Evolutionary conservation across 192 early-diverging fungal species (phyloP).

Genomic region (Coemansia umbellata): DNA sequence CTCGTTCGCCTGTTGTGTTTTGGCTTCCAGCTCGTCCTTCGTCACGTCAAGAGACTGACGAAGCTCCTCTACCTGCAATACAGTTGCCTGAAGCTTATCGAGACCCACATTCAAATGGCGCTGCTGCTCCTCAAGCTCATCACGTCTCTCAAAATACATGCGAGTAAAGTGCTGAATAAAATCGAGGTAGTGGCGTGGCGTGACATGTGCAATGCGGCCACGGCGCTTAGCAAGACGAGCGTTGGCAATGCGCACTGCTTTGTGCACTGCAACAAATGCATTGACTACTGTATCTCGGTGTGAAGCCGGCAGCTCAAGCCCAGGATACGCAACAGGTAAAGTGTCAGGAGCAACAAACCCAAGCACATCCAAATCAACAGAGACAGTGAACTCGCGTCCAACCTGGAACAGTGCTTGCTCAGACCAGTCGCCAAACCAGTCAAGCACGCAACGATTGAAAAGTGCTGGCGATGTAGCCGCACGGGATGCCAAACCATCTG

Average conservation of each 20-base stretch:
- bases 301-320: slow-evolving; percentile 62
- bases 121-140: slow-evolving; percentile 96
- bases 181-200: slow-evolving; percentile 98
- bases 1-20: slow-evolving; percentile 88
- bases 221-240: slow-evolving; percentile 74
- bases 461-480: slow-evolving; percentile 98
- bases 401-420: slow-evolving; percentile 99
- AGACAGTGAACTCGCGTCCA: slow-evolving; percentile 89
- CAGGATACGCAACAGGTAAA: slow-evolving; percentile 74
- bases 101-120: slow-evolving; percentile 96
- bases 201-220: slow-evolving; percentile 82
- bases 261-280: slow-evolving; percentile 90
- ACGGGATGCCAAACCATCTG: slow-evolving; percentile 82
- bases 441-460: slow-evolving; percentile 99
- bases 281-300: slow-evolving; percentile 86
- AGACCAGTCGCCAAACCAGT: slow-evolving; percentile 99
- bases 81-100: slow-evolving; percentile 93
- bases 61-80: slow-evolving; percentile 92
- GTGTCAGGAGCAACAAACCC: slow-evolving; percentile 63
- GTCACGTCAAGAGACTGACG: slow-evolving; percentile 81
- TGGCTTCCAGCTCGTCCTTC: slow-evolving; percentile 77
- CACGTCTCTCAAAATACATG: slow-evolving; percentile 88
- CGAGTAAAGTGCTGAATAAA: slow-evolving; percentile 91
- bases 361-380: slow-evolving; percentile 79
- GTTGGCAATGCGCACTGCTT: slow-evolving; percentile 85